Percentiles rank a stretch among this genome's conserved stretches.
Evolutionary conservation across 2,329 filamentous ascomycete species (phyloP).

Genomic region (Xylariaceae sp.): DNA sequence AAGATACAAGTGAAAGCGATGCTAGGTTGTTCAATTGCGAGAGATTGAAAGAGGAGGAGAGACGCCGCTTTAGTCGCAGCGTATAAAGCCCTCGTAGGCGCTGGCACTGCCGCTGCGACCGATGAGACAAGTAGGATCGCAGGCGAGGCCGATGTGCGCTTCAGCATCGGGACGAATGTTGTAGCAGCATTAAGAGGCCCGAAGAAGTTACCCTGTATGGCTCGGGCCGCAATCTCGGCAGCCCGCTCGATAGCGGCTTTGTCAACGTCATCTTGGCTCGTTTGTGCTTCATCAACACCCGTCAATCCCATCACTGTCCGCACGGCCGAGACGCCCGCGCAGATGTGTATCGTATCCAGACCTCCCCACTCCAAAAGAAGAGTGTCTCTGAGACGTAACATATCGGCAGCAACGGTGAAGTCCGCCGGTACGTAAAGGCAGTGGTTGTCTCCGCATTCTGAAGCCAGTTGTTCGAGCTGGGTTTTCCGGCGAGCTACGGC

Average conservation of each 20-base stretch:
- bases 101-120: slow-evolving; percentile 29
- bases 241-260: slow-evolving; percentile 22
- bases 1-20: slow-evolving; percentile 31
- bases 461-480: slow-evolving; percentile 22
- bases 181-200: slow-evolving; percentile 29
- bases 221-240: slow-evolving; percentile 21
- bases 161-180: slow-evolving; percentile 30
- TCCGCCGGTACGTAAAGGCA: slow-evolving; percentile 29
- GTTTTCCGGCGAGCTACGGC: slow-evolving; percentile 29
- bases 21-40: slow-evolving; percentile 32
- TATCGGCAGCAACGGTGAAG: slow-evolving; percentile 24
- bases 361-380: slow-evolving; percentile 27
- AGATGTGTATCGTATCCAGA: slow-evolving; percentile 31
- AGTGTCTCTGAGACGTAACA: slow-evolving; percentile 25
- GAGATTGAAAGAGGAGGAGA: slow-evolving; percentile 31
- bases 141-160: slow-evolving; percentile 27
- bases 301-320: slow-evolving; percentile 31
- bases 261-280: slow-evolving; percentile 15
- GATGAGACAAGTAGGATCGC: slow-evolving; percentile 29
- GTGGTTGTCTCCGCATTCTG: slow-evolving; percentile 25
- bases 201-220: slow-evolving; percentile 29
- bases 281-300: slow-evolving; percentile 15
- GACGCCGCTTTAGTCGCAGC: slow-evolving; percentile 33
- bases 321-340: slow-evolving; percentile 33
- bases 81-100: slow-evolving; percentile 33